Conservation (phyloP, 345 rosid species). For the Citrus mangshanensis region DNA sequence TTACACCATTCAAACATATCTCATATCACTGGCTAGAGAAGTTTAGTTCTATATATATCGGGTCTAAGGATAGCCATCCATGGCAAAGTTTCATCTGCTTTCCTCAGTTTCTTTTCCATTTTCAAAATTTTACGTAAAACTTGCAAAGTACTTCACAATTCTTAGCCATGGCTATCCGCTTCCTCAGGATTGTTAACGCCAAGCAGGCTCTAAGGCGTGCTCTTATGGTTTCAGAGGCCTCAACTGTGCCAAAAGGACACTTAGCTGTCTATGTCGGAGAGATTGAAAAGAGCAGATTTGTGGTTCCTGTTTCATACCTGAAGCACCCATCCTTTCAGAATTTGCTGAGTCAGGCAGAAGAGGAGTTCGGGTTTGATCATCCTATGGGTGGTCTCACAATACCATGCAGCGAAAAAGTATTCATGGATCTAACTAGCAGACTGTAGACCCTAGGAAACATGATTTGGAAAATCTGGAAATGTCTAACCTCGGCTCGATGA, state of each 20-base stretch:
- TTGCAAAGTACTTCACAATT: neutral
- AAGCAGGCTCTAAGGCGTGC: neutral
- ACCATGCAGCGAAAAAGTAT: constrained; percentile 24
- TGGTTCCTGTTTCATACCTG: constrained; percentile 38
- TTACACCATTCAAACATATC: neutral
- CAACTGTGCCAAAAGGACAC: constrained; percentile 40
- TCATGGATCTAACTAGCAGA: constrained; percentile 14
- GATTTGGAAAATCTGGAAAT: too few relatives aligned
- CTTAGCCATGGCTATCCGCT: neutral
- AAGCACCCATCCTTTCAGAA: constrained; percentile 40
- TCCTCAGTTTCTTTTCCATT: neutral
- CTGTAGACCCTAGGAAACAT: neutral
- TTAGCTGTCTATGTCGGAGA: constrained; percentile 45
- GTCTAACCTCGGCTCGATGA: too few relatives aligned
- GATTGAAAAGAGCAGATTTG: constrained; percentile 32
- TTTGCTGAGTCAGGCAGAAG: constrained; percentile 15
- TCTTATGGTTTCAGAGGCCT: too few relatives aligned
- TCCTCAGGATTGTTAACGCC: neutral
- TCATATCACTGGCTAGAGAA: neutral
- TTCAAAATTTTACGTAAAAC: neutral
- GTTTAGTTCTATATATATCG: neutral
- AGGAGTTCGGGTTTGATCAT: constrained; percentile 28
- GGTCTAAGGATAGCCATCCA: neutral
- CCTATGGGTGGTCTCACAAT: constrained; percentile 31
- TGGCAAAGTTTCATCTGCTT: neutral